Evolutionary conservation across 305 asterid species (phyloP), one percentile per base, ranked within the genome.

Genomic region (Vinca major): DNA sequence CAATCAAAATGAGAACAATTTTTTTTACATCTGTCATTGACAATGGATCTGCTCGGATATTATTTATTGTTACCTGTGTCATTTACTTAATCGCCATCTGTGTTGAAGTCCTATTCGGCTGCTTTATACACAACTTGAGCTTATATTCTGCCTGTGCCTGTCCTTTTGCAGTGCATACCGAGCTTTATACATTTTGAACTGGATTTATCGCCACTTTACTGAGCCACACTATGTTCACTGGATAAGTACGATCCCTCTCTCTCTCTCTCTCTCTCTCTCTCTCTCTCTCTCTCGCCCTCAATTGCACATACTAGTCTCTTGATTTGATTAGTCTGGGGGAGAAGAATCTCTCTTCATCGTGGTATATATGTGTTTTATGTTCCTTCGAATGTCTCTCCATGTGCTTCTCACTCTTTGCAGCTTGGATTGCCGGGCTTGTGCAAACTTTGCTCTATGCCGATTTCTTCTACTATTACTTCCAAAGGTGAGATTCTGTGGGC

Each of bases 151-250:
- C 9, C 70, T 75, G 64, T 62, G 50, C 4, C 70, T 75, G 66
- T 62, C 33, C 33, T 16, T 75, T 2, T 81, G 84, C 95, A 87
- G 97, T 3, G 96, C 95, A 41, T 91, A 91, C 82, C 93, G 97
- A 56, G 80, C 85, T 51, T 78, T 91, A 3, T 91, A 91, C 81
- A 87, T 91, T 76, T 80, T 91, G 84, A 91, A 91, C 81, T 91
- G 97, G 97, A 84, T 91, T 70, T 91, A 91, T 73, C 95, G 97
- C 81, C 87, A 85, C 90, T 91, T 91, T 81, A 91, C 96, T 10
- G 95, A 91, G 78, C 86, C 95, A 17, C 95, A 86, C 75, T 91
- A 66, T 76, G 81, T 80, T 37, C 97, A 87, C 73, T 91, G 97
- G 97, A 87, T 91, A 81, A 88, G 97, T 91, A 86, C 78, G 54